Evolutionary conservation across 2,329 filamentous ascomycete genomes (phyloP).

Genomic region (Aspergillus puulaauensis): DNA sequence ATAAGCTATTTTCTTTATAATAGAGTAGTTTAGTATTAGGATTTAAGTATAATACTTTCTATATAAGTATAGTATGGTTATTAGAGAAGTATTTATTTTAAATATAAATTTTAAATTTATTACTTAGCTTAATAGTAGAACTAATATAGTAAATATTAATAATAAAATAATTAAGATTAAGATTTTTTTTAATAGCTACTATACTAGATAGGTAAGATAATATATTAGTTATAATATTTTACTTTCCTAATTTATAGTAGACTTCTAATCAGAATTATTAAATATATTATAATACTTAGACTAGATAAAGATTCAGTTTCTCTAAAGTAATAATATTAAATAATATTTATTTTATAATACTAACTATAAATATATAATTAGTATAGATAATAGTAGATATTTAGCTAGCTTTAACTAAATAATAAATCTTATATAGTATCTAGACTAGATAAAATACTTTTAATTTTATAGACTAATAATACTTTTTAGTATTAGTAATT

Average conservation of each 20-base stretch:
- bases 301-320: background rate
- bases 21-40: background rate
- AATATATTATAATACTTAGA: background rate
- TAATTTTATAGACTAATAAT: background rate
- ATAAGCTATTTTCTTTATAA: background rate
- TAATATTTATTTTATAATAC: background rate
- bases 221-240: background rate
- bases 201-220: background rate
- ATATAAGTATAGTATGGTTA: background rate
- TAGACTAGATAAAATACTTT: background rate
- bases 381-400: background rate
- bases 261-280: background rate
- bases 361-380: background rate
- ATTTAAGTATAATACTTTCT: background rate
- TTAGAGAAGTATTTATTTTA: background rate
- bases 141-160: background rate
- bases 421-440: background rate
- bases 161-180: background rate
- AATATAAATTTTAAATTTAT: background rate
- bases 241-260: background rate
- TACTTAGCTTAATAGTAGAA: background rate
- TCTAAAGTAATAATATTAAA: background rate
- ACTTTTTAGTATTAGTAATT: background rate
- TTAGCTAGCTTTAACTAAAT: background rate
- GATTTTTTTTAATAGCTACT: background rate